phyloP scores from a whole-genome alignment of 148 eudicot genomes.

The Arbutus unedo region DNA sequence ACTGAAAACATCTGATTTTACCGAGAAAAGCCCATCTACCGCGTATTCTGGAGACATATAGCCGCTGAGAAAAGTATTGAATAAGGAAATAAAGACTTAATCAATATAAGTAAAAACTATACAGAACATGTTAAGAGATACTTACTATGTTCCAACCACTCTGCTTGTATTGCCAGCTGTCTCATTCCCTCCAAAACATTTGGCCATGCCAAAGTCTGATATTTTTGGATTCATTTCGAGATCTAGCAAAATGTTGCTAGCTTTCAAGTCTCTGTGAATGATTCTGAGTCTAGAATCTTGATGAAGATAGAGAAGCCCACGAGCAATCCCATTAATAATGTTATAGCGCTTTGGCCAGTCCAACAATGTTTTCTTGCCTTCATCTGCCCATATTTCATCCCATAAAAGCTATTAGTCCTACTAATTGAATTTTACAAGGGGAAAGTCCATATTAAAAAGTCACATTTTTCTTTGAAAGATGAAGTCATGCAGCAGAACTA shows the following conservation, averaged over 20 bases:
- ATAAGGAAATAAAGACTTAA: not conserved
- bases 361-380: not conserved
- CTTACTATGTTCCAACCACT: slow-evolving; percentile 21
- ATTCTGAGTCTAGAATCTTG: too few relatives aligned
- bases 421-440: not conserved
- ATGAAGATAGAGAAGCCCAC: too few relatives aligned
- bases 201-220: slow-evolving; percentile 27
- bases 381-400: not conserved
- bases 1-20: slow-evolving; percentile 34
- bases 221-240: not conserved
- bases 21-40: slow-evolving; percentile 19
- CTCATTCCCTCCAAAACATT: slow-evolving; percentile 17
- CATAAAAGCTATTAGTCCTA: not conserved
- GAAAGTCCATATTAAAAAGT: too few relatives aligned
- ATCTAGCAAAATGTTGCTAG: too few relatives aligned
- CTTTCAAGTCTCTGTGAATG: too few relatives aligned
- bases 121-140: too few relatives aligned
- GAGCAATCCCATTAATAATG: too few relatives aligned
- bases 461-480: too few relatives aligned
- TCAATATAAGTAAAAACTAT: not conserved
- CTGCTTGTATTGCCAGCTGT: slow-evolving; percentile 5
- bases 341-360: slow-evolving; percentile 7
- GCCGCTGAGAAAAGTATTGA: not conserved
- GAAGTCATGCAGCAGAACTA: too few relatives aligned
- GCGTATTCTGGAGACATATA: not conserved